These are phyloP conservation scores for Colletotrichum melonis DNA, from an alignment of 2,329 filamentous ascomycete genomes.

Conservation along the genomic window DNA sequence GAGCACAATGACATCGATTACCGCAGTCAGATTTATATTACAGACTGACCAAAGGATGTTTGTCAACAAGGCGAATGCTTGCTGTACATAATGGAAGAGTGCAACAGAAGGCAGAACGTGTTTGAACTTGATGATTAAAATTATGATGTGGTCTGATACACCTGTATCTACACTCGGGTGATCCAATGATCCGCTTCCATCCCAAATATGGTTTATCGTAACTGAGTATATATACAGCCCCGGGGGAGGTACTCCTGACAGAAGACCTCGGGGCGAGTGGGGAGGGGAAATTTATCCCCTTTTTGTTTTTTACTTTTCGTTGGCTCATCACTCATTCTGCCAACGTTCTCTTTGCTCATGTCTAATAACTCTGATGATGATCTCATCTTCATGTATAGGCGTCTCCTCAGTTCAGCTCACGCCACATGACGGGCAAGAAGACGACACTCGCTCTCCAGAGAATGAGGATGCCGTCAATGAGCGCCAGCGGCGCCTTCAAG, in stretches of 20 bases:
- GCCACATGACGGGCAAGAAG: conserved; percentile 84
- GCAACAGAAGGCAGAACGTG: background rate
- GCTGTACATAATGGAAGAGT: no score
- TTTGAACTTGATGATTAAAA: conserved; percentile 18
- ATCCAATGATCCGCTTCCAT: conserved; percentile 31
- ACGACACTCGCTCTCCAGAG: conserved; percentile 85
- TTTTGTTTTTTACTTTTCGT: conserved; percentile 2
- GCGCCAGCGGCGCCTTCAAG: conserved; percentile 71
- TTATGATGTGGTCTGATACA: conserved; percentile 16
- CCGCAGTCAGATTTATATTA: no score
- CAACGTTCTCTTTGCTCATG: conserved; percentile 18
- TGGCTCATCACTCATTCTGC: conserved; percentile 19
- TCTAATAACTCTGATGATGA: conserved; percentile 16
- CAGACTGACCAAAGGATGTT: no score
- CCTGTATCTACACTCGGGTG: conserved; percentile 9
- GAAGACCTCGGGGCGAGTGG: background rate
- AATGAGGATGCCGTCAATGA: conserved; percentile 75
- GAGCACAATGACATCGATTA: no score
- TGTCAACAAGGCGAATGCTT: no score
- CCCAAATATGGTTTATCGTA: conserved; percentile 17
- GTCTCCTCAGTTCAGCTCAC: conserved; percentile 61
- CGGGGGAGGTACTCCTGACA: background rate
- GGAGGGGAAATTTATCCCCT: background rate
- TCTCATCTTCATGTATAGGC: background rate
- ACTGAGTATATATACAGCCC: conserved; percentile 23